phyloP scores from a whole-genome alignment of 108 stramenopile genomes.

The Stephanodiscus triporus region DNA sequence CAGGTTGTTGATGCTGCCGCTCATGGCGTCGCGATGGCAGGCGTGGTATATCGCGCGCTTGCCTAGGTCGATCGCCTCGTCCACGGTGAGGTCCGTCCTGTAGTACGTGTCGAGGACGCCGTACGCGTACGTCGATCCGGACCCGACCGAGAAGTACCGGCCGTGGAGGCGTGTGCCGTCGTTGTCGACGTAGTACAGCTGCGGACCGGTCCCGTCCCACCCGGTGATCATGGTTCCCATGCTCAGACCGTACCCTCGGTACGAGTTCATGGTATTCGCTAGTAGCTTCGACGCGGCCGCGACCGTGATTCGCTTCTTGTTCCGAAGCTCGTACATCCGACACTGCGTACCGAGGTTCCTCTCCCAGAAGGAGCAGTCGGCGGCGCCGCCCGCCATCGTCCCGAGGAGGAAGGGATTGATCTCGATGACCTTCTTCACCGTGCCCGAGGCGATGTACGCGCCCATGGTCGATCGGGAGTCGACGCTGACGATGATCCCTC shows the following conservation, averaged over 20 bases:
- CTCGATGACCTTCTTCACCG: constrained; percentile 99
- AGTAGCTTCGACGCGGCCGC: constrained; percentile 97
- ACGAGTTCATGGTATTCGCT: constrained; percentile 96
- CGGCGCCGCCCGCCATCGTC: constrained; percentile 99
- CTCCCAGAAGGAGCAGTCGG: constrained; percentile 99
- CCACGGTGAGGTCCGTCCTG: constrained; percentile 93
- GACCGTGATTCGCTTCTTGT: constrained; percentile 97
- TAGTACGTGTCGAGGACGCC: constrained; percentile 98
- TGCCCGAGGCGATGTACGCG: constrained; percentile 95
- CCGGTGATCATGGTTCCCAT: constrained; percentile 99
- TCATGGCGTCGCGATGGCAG: constrained; percentile 99
- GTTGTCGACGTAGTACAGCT: constrained; percentile 99
- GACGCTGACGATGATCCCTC: constrained; percentile 94
- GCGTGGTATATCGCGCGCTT: constrained; percentile 99
- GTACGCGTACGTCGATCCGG: constrained; percentile 99
- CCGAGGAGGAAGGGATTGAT: constrained; percentile 99
- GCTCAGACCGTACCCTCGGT: constrained; percentile 97
- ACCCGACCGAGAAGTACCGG: constrained; percentile 97
- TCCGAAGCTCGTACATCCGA: constrained; percentile 95
- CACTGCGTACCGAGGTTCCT: constrained; percentile 97
- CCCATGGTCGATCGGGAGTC: constrained; percentile 99
- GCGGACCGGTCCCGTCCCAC: constrained; percentile 99
- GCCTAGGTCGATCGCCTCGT: constrained; percentile 99
- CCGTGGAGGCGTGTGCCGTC: constrained; percentile 98
- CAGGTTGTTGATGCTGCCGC: constrained; percentile 95